These are phyloP conservation scores for Aureobasidium mangrovei DNA, from an alignment of 2,329 filamentous ascomycete genomes.

Conservation along the genomic window DNA sequence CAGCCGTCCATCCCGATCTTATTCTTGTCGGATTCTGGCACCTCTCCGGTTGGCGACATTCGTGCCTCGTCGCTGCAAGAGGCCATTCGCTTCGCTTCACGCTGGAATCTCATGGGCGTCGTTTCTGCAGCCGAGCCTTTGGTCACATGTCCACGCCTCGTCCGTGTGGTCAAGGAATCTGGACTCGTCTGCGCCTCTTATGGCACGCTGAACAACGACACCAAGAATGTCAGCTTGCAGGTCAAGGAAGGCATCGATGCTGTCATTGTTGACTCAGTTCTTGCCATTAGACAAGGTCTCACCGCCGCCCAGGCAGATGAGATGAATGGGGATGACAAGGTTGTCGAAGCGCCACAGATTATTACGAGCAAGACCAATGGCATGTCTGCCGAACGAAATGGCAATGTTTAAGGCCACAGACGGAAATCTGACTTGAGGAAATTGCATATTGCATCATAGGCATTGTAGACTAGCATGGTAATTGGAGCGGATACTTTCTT, in stretches of 20 bases:
- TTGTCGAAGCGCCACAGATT: constrained; percentile 3
- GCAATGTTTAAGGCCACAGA: no score
- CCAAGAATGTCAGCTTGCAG: constrained; percentile 78
- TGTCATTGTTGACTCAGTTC: constrained; percentile 91
- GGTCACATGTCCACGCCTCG: constrained; percentile 78
- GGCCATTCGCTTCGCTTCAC: constrained; percentile 83
- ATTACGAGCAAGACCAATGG: neutral
- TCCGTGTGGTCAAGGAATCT: constrained; percentile 87
- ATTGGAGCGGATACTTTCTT: no score
- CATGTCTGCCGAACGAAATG: neutral
- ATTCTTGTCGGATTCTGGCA: constrained; percentile 86
- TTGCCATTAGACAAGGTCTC: constrained; percentile 85
- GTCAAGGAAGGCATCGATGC: constrained; percentile 94
- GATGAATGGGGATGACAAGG: neutral
- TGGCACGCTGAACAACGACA: constrained; percentile 81
- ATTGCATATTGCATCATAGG: no score
- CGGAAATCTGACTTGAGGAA: no score
- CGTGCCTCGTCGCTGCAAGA: constrained; percentile 87
- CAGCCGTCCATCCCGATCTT: constrained; percentile 93
- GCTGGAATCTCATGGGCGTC: constrained; percentile 91
- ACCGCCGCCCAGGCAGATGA: constrained; percentile 37
- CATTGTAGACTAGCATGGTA: no score
- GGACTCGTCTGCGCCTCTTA: constrained; percentile 94
- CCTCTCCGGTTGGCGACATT: constrained; percentile 74
- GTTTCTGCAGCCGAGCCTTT: constrained; percentile 83